phyloP scores from a whole-genome alignment of 345 rosid species.

The Reutealis trisperma region DNA sequence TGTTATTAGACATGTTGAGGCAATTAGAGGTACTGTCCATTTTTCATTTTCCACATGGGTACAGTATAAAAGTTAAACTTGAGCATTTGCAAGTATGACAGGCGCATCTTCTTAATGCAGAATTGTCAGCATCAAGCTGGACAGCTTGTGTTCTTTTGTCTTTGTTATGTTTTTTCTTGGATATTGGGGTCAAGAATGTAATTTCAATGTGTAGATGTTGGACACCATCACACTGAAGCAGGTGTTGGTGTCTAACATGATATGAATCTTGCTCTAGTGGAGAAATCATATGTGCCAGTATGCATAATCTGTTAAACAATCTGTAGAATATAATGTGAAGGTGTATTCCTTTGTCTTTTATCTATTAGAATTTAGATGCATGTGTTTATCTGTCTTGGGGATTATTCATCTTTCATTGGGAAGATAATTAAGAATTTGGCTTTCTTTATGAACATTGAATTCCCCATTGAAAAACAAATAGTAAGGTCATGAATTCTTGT shows the following conservation, averaged over 20 bases:
- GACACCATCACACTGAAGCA: not conserved
- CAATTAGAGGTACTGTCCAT: constrained; percentile 73
- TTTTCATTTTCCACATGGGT: constrained; percentile 7
- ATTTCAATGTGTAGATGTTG: not conserved
- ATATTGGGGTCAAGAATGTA: not conserved
- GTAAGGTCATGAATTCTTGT: not conserved
- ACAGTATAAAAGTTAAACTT: not conserved
- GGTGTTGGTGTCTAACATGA: not conserved
- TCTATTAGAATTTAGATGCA: not conserved
- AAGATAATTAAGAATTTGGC: not conserved
- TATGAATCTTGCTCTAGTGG: not conserved
- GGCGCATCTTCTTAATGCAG: not conserved
- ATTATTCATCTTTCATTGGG: not conserved
- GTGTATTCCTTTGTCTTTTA: not conserved
- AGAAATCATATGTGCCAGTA: not conserved
- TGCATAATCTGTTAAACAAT: not conserved
- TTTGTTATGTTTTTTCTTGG: not conserved
- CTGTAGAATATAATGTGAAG: not conserved
- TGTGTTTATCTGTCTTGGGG: not conserved
- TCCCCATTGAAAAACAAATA: not conserved
- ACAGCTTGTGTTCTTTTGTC: not conserved
- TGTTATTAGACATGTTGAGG: constrained; percentile 74
- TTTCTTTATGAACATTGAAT: not conserved
- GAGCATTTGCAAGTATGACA: constrained; percentile 8
- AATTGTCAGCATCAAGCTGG: not conserved